A percentile compares a stretch with the other conserved stretches of the same genome.
These are phyloP conservation scores for Coemansia aciculifera DNA, from an alignment of 192 early-diverging fungal species.

Conservation along the genomic window DNA sequence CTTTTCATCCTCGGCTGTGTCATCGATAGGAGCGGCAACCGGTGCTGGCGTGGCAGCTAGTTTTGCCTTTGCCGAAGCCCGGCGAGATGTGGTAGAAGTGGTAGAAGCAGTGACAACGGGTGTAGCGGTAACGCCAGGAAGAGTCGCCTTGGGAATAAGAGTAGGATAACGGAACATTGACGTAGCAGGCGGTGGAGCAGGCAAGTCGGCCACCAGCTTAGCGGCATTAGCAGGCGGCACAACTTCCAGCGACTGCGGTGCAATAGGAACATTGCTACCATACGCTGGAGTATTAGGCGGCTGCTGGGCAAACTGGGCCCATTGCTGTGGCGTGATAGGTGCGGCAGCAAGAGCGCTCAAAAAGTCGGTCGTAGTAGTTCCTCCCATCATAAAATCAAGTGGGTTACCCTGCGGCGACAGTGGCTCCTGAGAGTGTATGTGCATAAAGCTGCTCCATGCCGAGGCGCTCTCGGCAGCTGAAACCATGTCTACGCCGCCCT, in stretches of 20 bases:
- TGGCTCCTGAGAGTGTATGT: not conserved
- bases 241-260: conserved; percentile 5
- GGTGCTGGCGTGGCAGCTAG: not conserved
- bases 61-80: conserved; percentile 15
- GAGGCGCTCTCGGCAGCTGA: conserved; percentile 6
- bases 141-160: conserved; percentile 31
- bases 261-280: conserved; percentile 28
- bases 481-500: not conserved
- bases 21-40: not conserved
- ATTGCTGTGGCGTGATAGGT: conserved; percentile 12
- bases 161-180: conserved; percentile 19
- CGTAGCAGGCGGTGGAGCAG: conserved; percentile 15
- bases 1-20: conserved; percentile 5
- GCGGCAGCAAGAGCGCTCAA: conserved; percentile 31
- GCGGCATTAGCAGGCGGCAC: conserved; percentile 2
- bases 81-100: conserved; percentile 5
- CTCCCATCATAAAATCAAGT: conserved; percentile 42
- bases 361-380: conserved; percentile 24
- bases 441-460: conserved; percentile 12
- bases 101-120: conserved; percentile 2
- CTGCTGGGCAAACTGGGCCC: conserved; percentile 25
- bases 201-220: conserved; percentile 22
- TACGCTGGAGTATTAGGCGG: conserved; percentile 15
- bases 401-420: conserved; percentile 20
- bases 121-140: not conserved